Conservation (phyloP, 164 flowering plant species). For the Vitis rotundifolia region DNA sequence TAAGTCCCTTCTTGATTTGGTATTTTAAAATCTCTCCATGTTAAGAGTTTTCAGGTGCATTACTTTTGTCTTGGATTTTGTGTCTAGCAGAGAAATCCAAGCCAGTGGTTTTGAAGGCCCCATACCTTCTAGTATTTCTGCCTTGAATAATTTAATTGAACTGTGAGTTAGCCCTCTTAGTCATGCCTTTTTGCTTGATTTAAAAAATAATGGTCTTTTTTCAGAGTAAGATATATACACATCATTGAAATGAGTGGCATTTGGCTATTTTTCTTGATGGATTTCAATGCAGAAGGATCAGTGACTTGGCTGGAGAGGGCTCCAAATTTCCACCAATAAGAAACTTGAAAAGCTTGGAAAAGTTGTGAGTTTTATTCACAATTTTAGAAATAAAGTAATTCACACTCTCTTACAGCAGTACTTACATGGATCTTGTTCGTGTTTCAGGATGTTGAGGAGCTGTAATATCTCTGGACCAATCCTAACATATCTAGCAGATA, state of each 20-base stretch:
- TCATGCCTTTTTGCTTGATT: not conserved
- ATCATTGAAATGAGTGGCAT: too few species aligned
- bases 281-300: conserved; percentile 32
- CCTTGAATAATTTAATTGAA: conserved; percentile 12
- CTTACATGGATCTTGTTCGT: not conserved
- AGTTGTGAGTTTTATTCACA: conserved; percentile 22
- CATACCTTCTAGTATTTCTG: conserved; percentile 16
- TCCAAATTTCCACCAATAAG: conserved; percentile 28
- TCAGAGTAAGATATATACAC: too few species aligned
- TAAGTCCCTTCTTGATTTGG: too few species aligned
- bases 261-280: not conserved
- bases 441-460: conserved; percentile 40
- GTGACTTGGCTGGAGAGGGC: conserved; percentile 32
- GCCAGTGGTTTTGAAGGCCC: conserved; percentile 23
- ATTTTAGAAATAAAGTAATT: not conserved
- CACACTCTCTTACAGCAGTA: not conserved
- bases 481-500: conserved; percentile 16
- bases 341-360: conserved; percentile 20
- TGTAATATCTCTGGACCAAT: conserved; percentile 35
- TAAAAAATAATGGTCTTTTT: not conserved
- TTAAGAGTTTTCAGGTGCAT: too few species aligned
- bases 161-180: conserved; percentile 29
- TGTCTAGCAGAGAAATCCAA: conserved; percentile 16
- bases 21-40: too few species aligned
- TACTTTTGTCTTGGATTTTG: not conserved